phyloP scores from a whole-genome alignment of 805 yeast species.

The Yamadazyma sp. region DNA sequence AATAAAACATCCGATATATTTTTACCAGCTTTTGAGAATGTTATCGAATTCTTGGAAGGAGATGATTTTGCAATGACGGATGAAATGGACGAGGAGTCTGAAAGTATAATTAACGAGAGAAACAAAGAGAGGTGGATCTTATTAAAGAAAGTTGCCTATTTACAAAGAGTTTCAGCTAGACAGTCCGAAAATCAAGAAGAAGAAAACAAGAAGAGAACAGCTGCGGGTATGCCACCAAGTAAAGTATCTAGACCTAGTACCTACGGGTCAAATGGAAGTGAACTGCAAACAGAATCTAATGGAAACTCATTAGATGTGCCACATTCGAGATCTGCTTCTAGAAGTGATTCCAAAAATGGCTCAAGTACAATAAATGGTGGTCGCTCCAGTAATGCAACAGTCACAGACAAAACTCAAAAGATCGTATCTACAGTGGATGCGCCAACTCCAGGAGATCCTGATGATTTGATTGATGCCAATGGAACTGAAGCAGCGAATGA shows the following conservation, averaged over 20 bases:
- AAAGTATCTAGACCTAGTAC: not conserved
- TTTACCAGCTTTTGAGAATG: slow-evolving; percentile 57
- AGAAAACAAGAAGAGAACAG: slow-evolving; percentile 33
- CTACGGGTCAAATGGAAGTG: not conserved
- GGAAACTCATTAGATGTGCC: not conserved
- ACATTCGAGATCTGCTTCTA: not conserved
- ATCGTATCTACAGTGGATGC: slow-evolving; percentile 13
- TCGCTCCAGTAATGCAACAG: not conserved
- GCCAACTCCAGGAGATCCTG: not conserved
- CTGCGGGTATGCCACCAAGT: slow-evolving; percentile 27
- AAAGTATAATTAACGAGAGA: slow-evolving; percentile 34
- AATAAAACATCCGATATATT: slow-evolving; percentile 31
- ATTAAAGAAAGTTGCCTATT: slow-evolving; percentile 65
- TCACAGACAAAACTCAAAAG: slow-evolving; percentile 1
- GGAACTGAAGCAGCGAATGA: not conserved
- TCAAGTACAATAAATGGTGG: not conserved
- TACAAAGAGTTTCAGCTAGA: slow-evolving; percentile 63
- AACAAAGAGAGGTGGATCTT: slow-evolving; percentile 66
- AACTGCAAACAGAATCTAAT: not conserved
- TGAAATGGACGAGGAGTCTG: slow-evolving; percentile 37
- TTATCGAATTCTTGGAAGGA: slow-evolving; percentile 51
- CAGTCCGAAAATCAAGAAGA: slow-evolving; percentile 37
- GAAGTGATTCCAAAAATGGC: not conserved
- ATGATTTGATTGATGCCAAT: slow-evolving; percentile 1
- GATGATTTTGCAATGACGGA: slow-evolving; percentile 38